Conservation (phyloP, 352 stramenopile species). For the Phytophthora pini region DNA sequence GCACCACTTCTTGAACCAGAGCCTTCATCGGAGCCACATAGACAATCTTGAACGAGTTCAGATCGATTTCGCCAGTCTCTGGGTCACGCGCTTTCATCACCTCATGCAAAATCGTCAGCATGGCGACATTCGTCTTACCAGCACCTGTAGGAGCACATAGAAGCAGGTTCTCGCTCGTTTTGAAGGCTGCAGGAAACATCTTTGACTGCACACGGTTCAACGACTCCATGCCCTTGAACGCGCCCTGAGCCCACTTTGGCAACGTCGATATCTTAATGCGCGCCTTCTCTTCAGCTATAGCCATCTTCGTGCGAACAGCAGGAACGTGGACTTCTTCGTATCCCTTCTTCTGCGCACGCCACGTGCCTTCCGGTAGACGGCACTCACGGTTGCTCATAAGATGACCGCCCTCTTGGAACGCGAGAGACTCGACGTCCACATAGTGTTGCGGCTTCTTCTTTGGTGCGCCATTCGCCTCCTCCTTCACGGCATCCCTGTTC, state of each 20-base stretch:
- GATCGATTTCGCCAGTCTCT: slow-evolving; percentile 90
- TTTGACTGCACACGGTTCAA: slow-evolving; percentile 99
- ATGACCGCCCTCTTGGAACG: slow-evolving; percentile 96
- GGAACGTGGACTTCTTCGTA: slow-evolving; percentile 99
- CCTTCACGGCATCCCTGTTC: slow-evolving; percentile 23
- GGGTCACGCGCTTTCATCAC: slow-evolving; percentile 93
- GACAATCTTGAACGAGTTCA: slow-evolving; percentile 99
- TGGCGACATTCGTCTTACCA: slow-evolving; percentile 99
- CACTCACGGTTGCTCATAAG: slow-evolving; percentile 99
- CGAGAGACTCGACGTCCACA: slow-evolving; percentile 95
- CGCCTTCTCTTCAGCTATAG: slow-evolving; percentile 74
- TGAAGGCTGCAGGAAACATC: slow-evolving; percentile 94
- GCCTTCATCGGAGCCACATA: slow-evolving; percentile 99
- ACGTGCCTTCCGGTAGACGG: slow-evolving; percentile 96
- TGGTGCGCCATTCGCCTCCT: slow-evolving; percentile 25
- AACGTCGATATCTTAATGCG: slow-evolving; percentile 93
- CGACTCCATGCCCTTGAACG: slow-evolving; percentile 98
- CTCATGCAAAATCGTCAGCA: slow-evolving; percentile 99
- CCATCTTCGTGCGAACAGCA: slow-evolving; percentile 89
- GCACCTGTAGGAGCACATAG: slow-evolving; percentile 99
- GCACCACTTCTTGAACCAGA: slow-evolving; percentile 99
- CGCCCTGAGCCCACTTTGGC: slow-evolving; percentile 95
- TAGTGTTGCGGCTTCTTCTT: slow-evolving; percentile 83
- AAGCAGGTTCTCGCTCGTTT: slow-evolving; percentile 97
- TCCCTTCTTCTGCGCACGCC: slow-evolving; percentile 97